These are phyloP conservation scores for Elongisporangium undulatum DNA, from an alignment of 352 stramenopile species.

Conservation along the genomic window DNA sequence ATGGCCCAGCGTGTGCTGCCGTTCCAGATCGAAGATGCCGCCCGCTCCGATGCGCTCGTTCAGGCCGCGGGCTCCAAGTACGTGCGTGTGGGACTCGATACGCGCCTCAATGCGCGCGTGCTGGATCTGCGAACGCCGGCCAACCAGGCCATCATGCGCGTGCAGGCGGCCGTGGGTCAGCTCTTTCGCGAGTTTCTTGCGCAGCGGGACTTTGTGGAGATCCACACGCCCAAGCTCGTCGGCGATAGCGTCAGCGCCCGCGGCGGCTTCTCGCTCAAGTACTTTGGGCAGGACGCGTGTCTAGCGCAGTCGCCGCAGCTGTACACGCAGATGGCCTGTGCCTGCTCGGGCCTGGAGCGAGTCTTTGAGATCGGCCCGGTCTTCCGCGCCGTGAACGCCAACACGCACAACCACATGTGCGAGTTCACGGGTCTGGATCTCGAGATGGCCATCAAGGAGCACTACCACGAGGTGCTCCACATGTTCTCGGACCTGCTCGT, in stretches of 20 bases:
- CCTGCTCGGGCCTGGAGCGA: conserved; percentile 96
- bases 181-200: conserved; percentile 98
- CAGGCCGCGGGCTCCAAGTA: conserved; percentile 82
- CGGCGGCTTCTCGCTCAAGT: conserved; percentile 98
- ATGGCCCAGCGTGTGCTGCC: conserved; percentile 90
- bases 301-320: conserved; percentile 97
- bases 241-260: conserved; percentile 96
- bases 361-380: conserved; percentile 99
- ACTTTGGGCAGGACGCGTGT: conserved; percentile 97
- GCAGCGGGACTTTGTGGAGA: conserved; percentile 96
- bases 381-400: conserved; percentile 99
- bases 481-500: conserved; percentile 99
- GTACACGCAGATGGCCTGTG: conserved; percentile 99
- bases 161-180: conserved; percentile 95
- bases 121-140: conserved; percentile 98
- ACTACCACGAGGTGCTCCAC: conserved; percentile 99
- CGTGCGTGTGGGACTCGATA: conserved; percentile 87
- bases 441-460: conserved; percentile 99
- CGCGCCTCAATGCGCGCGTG: conserved; percentile 93
- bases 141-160: conserved; percentile 98
- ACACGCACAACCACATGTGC: conserved; percentile 99
- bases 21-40: conserved; percentile 95
- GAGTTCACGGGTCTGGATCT: conserved; percentile 99
- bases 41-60: conserved; percentile 81
- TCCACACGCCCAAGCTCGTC: conserved; percentile 99